Conservation (phyloP, 1,284 basidiomycete genomes). For the Fomitopsis pinicola region DNA sequence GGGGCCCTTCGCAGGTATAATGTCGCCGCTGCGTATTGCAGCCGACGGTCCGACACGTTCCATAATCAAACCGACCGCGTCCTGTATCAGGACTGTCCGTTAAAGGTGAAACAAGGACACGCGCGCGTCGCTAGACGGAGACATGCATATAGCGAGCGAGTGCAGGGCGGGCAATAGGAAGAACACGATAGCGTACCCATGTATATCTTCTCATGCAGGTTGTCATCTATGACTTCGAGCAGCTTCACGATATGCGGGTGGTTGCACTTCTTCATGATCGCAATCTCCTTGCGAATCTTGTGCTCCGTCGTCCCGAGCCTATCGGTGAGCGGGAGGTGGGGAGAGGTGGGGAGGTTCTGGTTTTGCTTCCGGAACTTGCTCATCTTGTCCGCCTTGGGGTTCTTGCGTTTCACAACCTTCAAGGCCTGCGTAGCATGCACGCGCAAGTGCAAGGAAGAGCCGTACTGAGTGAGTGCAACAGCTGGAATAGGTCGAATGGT, state of each 20-base stretch:
- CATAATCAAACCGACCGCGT: background rate
- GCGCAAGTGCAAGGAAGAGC: background rate
- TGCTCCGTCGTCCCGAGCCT: conserved; percentile 69
- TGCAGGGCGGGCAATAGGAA: conserved; percentile 4
- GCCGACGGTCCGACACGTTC: background rate
- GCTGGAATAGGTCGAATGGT: background rate
- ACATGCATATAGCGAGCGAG: conserved; percentile 9
- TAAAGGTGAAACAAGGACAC: background rate
- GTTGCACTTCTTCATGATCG: conserved; percentile 95
- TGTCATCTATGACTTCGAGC: conserved; percentile 95
- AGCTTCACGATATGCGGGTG: conserved; percentile 92
- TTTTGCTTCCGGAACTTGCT: conserved; percentile 52
- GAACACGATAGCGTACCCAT: conserved; percentile 63
- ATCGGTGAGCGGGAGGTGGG: conserved; percentile 53
- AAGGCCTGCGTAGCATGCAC: conserved; percentile 58
- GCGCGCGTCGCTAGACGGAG: conserved; percentile 57
- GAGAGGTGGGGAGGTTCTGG: conserved; percentile 46
- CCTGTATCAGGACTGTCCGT: background rate
- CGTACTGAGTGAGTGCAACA: background rate
- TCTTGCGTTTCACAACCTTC: conserved; percentile 73
- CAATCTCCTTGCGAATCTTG: conserved; percentile 88
- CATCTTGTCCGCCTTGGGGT: conserved; percentile 50
- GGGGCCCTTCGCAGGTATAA: background rate
- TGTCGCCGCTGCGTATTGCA: background rate
- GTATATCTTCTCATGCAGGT: conserved; percentile 85